Conservation (phyloP, 768 basidiomycete genomes). For the Favolaschia claudopus region DNA sequence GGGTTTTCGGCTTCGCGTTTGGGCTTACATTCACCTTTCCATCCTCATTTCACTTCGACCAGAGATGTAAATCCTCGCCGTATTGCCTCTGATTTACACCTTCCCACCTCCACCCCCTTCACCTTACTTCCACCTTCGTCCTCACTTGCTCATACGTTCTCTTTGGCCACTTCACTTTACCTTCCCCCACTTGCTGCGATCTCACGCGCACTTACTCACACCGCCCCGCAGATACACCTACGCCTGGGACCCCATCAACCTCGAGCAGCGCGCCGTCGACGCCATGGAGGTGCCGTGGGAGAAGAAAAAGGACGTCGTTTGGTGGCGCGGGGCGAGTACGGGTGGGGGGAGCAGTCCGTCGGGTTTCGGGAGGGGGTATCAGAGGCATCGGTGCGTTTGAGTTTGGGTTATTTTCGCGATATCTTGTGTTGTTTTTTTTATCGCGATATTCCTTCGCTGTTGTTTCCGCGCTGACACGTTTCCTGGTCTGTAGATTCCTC, state of each 20-base stretch:
- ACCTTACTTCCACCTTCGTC: too few relatives aligned
- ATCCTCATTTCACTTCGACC: too few relatives aligned
- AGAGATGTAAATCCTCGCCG: too few relatives aligned
- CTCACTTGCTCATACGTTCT: too few relatives aligned
- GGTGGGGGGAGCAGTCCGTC: slow-evolving; percentile 91
- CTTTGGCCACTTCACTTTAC: too few relatives aligned
- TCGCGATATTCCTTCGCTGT: slow-evolving; percentile 31
- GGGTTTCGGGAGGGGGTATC: slow-evolving; percentile 84
- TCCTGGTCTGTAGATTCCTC: slow-evolving; percentile 67
- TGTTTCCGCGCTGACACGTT: neutral
- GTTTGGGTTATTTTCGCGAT: slow-evolving; percentile 14
- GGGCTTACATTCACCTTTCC: too few relatives aligned
- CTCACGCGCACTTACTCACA: neutral
- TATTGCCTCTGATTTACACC: too few relatives aligned
- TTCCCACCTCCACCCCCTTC: too few relatives aligned
- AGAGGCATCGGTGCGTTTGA: slow-evolving; percentile 78
- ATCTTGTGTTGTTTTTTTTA: neutral
- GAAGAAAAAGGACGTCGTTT: slow-evolving; percentile 83
- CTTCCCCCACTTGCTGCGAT: neutral
- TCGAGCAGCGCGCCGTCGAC: slow-evolving; percentile 79
- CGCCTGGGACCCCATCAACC: slow-evolving; percentile 84
- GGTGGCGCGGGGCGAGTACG: slow-evolving; percentile 96
- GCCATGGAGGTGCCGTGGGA: slow-evolving; percentile 91
- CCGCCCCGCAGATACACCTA: slow-evolving; percentile 69
- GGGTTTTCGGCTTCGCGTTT: too few relatives aligned